phyloP scores from a whole-genome alignment of 108 stramenopile species.

The Pseudonitzschia pungens region DNA sequence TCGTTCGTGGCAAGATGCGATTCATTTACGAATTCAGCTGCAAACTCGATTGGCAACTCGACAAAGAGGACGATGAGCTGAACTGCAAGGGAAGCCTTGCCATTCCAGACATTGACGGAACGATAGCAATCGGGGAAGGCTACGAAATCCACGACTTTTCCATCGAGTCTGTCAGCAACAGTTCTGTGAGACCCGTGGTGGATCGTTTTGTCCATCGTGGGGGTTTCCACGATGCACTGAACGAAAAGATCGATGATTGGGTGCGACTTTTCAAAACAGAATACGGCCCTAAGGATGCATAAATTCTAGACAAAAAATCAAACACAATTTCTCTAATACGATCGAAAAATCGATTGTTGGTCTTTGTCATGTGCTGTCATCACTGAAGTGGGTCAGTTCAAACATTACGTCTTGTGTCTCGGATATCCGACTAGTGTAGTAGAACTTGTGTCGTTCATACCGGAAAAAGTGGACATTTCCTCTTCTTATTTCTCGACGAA shows the following conservation, averaged over 20 bases:
- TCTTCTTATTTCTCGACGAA: too few relatives aligned
- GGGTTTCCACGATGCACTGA: conserved; percentile 68
- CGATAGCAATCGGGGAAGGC: conserved; percentile 71
- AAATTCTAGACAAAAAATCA: neutral
- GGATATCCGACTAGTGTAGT: too few relatives aligned
- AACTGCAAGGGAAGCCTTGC: conserved; percentile 57
- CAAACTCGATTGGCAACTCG: conserved; percentile 64
- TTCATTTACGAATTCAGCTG: conserved; percentile 88
- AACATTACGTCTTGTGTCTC: too few relatives aligned
- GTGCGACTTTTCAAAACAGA: conserved; percentile 62
- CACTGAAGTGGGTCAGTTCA: too few relatives aligned
- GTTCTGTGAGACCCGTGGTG: conserved; percentile 54
- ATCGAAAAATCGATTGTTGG: too few relatives aligned
- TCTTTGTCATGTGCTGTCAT: too few relatives aligned
- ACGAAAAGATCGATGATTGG: conserved; percentile 76
- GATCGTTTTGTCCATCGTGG: conserved; percentile 76
- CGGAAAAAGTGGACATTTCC: too few relatives aligned
- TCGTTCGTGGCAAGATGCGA: conserved; percentile 88
- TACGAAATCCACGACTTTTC: conserved; percentile 71
- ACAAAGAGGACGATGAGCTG: conserved; percentile 39
- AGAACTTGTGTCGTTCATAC: too few relatives aligned
- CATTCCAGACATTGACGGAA: conserved; percentile 86
- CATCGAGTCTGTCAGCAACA: conserved; percentile 58
- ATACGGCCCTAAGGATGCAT: conserved; percentile 14
- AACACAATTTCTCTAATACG: too few relatives aligned